Evolutionary conservation across 1,284 basidiomycete genomes (phyloP), one percentile per base, ranked within the genome.

Genomic region (Waitea zeae): DNA sequence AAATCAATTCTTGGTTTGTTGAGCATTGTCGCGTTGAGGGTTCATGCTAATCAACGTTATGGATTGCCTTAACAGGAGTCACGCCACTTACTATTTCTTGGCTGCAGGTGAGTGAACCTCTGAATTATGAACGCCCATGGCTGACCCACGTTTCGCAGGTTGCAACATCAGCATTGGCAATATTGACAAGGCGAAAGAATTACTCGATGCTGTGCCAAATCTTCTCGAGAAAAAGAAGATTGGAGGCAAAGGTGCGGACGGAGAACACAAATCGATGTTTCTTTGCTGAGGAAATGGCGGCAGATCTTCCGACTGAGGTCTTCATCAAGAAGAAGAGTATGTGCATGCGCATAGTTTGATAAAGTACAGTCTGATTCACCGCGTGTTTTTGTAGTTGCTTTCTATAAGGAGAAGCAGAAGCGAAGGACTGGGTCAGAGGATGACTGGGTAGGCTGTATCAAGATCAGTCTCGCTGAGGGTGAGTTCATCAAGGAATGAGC

Each of bases 11-110:
- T 37, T 83, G 79, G 79, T 74, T n/a, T n/a, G n/a, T n/a, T n/a
- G n/a, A n/a, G n/a, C n/a, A n/a, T n/a, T n/a, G n/a, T n/a, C n/a
- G n/a, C n/a, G n/a, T n/a, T n/a, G 9, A 26, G 24, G n/a, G 24
- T 9, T n/a, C 24, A 9, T 26, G 7, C 24, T 26, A 7, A 7
- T 26, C 24, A 26, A 26, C 24, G n/a, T 7, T 7, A n/a, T n/a
- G n/a, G 24, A 26, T 26, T 26, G 24, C 24, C n/a, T n/a, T n/a
- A n/a, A n/a, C n/a, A n/a, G n/a, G n/a, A n/a, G n/a, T n/a, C n/a
- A n/a, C n/a, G 76, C 64, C 3, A 82, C 80, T 4, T 83, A 83
- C 49, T 70, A 73, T 40, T 79, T 75, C 48, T 66, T 82, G 22
- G 72, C 75, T 14, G 78, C 71, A 18, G 74, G 72, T 67, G 36